These are phyloP conservation scores for Diaporthe sp. DNA, from an alignment of 2,329 filamentous ascomycete genomes.

Conservation along the genomic window DNA sequence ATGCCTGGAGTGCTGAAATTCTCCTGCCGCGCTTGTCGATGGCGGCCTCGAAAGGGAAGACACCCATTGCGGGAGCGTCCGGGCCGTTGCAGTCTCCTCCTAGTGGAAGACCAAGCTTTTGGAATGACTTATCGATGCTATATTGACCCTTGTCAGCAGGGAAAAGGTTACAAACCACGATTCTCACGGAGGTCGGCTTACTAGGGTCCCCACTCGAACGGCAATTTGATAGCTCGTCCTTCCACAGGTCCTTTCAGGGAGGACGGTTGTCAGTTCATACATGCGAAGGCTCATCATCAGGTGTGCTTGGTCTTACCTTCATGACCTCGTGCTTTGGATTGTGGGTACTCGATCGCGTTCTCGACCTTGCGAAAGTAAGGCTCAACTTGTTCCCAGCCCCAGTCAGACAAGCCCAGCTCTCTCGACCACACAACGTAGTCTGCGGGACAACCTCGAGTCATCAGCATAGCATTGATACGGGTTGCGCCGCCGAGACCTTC, in stretches of 20 bases:
- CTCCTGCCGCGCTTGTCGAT: conserved; percentile 47
- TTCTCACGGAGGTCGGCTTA: background rate
- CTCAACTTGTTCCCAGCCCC: conserved; percentile 52
- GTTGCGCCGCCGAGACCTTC: conserved; percentile 52
- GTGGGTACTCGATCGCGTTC: conserved; percentile 43
- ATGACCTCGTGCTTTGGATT: conserved; percentile 46
- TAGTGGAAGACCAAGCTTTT: conserved; percentile 47
- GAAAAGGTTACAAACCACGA: background rate
- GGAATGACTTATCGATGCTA: conserved; percentile 46
- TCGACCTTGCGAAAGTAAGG: conserved; percentile 52
- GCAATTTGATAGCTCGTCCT: background rate
- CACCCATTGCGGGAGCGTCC: conserved; percentile 47
- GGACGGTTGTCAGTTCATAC: background rate
- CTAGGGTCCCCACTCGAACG: background rate
- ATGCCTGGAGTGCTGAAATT: conserved; percentile 48
- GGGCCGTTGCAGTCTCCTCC: conserved; percentile 49
- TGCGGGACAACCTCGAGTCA: conserved; percentile 50
- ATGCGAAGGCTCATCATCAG: background rate
- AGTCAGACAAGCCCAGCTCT: conserved; percentile 49
- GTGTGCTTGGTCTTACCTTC: conserved; percentile 40
- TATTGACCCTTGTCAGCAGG: background rate
- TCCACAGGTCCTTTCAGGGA: background rate
- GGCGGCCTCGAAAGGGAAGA: conserved; percentile 49
- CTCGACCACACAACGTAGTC: conserved; percentile 51
- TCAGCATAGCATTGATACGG: conserved; percentile 51